Evolutionary conservation across 2,329 filamentous ascomycete genomes (phyloP).

Genomic region (Aspergillus sp.): DNA sequence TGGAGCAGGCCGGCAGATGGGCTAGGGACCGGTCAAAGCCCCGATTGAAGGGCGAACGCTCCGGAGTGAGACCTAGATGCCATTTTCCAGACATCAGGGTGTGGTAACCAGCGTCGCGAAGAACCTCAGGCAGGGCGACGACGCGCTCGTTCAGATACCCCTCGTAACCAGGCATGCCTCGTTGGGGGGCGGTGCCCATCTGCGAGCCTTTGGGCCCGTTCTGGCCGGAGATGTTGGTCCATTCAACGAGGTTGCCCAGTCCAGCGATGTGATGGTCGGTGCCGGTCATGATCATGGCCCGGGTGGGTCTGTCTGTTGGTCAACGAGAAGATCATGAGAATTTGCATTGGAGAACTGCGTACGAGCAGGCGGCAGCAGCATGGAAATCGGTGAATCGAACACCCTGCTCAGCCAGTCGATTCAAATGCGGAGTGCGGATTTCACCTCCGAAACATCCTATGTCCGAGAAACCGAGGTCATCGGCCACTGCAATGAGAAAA

Average conservation of each 20-base stretch:
- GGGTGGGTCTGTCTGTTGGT: slow-evolving; percentile 46
- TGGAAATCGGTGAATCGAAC: slow-evolving; percentile 66
- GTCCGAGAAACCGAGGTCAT: slow-evolving; percentile 62
- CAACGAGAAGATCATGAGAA: background rate
- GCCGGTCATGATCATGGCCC: slow-evolving; percentile 66
- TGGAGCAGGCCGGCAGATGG: slow-evolving; percentile 60
- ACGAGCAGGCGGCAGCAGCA: slow-evolving; percentile 63
- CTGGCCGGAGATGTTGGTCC: slow-evolving; percentile 55
- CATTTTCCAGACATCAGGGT: slow-evolving; percentile 65
- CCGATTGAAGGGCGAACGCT: slow-evolving; percentile 55
- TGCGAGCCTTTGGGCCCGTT: slow-evolving; percentile 53
- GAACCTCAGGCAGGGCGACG: slow-evolving; percentile 58
- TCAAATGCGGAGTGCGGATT: slow-evolving; percentile 60
- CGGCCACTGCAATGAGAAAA: slow-evolving; percentile 60
- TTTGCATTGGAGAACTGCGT: slow-evolving; percentile 8
- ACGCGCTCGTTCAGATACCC: slow-evolving; percentile 63
- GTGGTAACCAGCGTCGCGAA: slow-evolving; percentile 59
- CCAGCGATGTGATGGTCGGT: slow-evolving; percentile 58
- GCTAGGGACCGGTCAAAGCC: slow-evolving; percentile 62
- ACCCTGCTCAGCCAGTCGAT: slow-evolving; percentile 53
- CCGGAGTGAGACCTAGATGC: slow-evolving; percentile 61
- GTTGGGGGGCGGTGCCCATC: slow-evolving; percentile 54
- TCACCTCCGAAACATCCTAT: slow-evolving; percentile 60
- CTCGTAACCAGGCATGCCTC: slow-evolving; percentile 62
- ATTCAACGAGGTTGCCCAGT: slow-evolving; percentile 60